These are phyloP conservation scores for Solanum hybrid DNA, from an alignment of 305 asterid species.

Conservation along the genomic window DNA sequence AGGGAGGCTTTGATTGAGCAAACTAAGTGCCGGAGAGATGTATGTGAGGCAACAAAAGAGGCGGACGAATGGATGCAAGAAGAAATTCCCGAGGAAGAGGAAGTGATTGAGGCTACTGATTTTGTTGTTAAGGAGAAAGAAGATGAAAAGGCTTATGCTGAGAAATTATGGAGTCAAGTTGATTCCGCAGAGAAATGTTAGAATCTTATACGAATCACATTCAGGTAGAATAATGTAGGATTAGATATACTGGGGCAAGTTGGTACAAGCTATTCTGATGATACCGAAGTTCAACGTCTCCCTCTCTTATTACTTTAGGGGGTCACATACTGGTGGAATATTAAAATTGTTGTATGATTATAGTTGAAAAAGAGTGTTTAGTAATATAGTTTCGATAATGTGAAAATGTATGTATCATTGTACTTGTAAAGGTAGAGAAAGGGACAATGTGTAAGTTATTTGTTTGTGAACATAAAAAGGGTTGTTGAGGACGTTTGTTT, in stretches of 20 bases:
- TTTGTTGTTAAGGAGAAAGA: conserved; percentile 43
- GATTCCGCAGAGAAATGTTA: conserved; percentile 22
- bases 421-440: not conserved
- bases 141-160: conserved; percentile 80
- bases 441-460: not conserved
- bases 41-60: conserved; percentile 14
- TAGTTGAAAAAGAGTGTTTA: not conserved
- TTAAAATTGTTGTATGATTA: not conserved
- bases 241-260: not conserved
- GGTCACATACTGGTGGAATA: not conserved
- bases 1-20: conserved; percentile 54
- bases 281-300: not conserved
- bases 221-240: not conserved
- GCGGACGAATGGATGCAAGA: conserved; percentile 26
- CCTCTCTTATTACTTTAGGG: not conserved
- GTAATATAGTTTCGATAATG: not conserved
- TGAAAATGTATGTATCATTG: not conserved
- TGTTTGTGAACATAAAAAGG: not conserved
- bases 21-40: conserved; percentile 19
- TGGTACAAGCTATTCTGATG: not conserved
- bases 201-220: not conserved
- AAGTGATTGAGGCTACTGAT: conserved; percentile 25
- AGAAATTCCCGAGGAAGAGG: conserved; percentile 50
- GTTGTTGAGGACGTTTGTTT: not conserved
- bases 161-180: conserved; percentile 62